Evolutionary conservation across 371 early-diverging fungal species (phyloP).

Genomic region (Gilbertella persicaria): DNA sequence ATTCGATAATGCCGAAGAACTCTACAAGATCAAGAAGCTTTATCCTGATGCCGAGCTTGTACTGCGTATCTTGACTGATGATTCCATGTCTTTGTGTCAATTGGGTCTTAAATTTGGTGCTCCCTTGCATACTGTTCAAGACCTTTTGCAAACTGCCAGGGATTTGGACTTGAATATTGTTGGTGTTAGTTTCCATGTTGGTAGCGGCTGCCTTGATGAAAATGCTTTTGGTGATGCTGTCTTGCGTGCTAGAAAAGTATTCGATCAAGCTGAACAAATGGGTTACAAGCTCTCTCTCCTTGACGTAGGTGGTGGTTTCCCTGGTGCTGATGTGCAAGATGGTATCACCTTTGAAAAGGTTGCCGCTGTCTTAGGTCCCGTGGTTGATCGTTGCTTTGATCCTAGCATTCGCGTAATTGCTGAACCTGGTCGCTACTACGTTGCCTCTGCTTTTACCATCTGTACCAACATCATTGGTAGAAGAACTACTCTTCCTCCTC

Average conservation of each 20-base stretch:
- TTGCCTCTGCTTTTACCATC: slow-evolving; percentile 90
- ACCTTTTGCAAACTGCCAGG: slow-evolving; percentile 75
- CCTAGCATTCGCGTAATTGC: slow-evolving; percentile 85
- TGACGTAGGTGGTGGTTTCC: slow-evolving; percentile 98
- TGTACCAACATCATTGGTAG: slow-evolving; percentile 92
- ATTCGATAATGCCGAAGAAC: slow-evolving; percentile 97
- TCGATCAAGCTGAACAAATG: slow-evolving; percentile 77
- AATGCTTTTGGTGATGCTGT: slow-evolving; percentile 93
- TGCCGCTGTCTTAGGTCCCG: slow-evolving; percentile 78
- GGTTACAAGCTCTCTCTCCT: slow-evolving; percentile 83
- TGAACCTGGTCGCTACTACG: slow-evolving; percentile 98
- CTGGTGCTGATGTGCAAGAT: slow-evolving; percentile 77
- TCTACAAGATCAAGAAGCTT: slow-evolving; percentile 84
- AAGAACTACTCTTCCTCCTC: slow-evolving; percentile 63
- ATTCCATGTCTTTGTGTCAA: slow-evolving; percentile 89
- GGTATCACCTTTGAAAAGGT: slow-evolving; percentile 85
- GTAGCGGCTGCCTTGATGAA: slow-evolving; percentile 91
- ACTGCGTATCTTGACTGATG: slow-evolving; percentile 94
- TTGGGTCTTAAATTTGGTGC: slow-evolving; percentile 98
- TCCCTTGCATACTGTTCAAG: slow-evolving; percentile 65
- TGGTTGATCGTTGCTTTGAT: slow-evolving; percentile 79
- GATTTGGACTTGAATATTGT: slow-evolving; percentile 85
- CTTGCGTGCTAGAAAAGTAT: slow-evolving; percentile 77
- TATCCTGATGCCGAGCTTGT: slow-evolving; percentile 87
- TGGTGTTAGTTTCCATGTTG: slow-evolving; percentile 96